Base-by-base conservation (phyloP, 2,329 filamentous ascomycete species). In the Phoma sp. region DNA sequence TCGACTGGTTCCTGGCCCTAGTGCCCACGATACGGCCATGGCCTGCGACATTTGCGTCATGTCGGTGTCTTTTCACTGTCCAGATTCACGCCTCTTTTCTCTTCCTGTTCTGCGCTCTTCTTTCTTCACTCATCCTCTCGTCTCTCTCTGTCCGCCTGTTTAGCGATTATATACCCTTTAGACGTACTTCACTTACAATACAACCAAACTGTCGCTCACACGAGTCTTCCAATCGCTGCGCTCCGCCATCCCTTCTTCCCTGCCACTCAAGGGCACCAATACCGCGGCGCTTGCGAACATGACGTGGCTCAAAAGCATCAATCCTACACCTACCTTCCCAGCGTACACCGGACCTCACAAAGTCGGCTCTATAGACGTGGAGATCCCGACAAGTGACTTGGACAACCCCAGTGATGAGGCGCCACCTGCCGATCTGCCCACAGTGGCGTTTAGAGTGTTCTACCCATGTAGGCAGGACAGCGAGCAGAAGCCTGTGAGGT, bases 361-460 rank as follows among this genome's bases (percentile, higher is more conserved):
- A 65, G 91, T 95, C 53, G 91, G 91, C 59, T 91, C 88, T 2
- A 80, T 91, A 61, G 91, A 96, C 66, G 81, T 93, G 60, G 92
- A 96, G 77, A 84, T 96, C 14, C 89, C 91, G 36, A 80, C 89
- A 9, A 69, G 76, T 12, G 77, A 83, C 30, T 72, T 84, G 14
- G 66, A 76, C 26, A 73, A 72, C 2, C 71, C 75, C 1, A 79
- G 82, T 23, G 84, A 87, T 0, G 79, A 82, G 18, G 80, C 82
- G 42, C 81, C 85, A 5, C 74, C 76, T 49, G 46, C 59, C 1
- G 86, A 68, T 20, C 17, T 93, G 38, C 79, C 86, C 17, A 96
- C 92, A 1, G 81, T 96, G 21, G 87, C 90, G 51, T 95, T 91
- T 73, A 85, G 92, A 58, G 81, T 96, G 53, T 96, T 91, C 77